Evolutionary conservation across 2,329 filamentous ascomycete genomes (phyloP), one percentile per base, ranked within the genome.

Genomic region (Paecilomyces niveus): DNA sequence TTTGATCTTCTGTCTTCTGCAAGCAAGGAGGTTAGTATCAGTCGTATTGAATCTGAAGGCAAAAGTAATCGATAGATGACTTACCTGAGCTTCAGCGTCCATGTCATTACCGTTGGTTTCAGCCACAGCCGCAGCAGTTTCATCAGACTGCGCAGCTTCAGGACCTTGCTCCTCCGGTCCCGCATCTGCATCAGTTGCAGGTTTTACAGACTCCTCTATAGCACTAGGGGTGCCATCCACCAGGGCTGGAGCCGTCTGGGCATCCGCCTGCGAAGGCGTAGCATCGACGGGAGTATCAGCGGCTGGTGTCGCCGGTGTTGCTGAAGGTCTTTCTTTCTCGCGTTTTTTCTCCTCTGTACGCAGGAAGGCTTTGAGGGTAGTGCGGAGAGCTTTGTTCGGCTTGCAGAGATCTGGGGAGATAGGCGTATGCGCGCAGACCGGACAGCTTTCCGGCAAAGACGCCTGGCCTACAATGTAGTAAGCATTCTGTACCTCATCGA

Each of bases 321-420:
- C 63, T 1, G 70, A 67, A 33, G 70, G 66, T 55, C 83, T 81
- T 51, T 80, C 80, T 55, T 85, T 83, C 67, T 92, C 89, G 62
- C 89, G 84, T 75, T 95, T 96, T 81, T 95, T 96, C 74, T 96
- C 89, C 65, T 92, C 89, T 0, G 89, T 96, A 68, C 92, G 89
- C 54, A 99, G 77, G 70, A 96, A 99, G 11, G 94, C 90, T 65
- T 90, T 89, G 64, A 97, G 88, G 1, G 94, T 99, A 26, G 90
- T 94, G 64, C 94, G 88, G n/a, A 97, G 80, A 29, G 89, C 86
- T 72, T 96, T 97, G 74, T 96, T 90, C 1, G 90, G 86, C 62
- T 89, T 92, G 80, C 92, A 96, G 64, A 94, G 88, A 60, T 90
- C 89, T 53, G 88, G 84, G 29, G 91, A 90, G 59, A 99, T 83